These are phyloP conservation scores for Xylariaceae sp. DNA, from an alignment of 2,329 filamentous ascomycete species.

Conservation along the genomic window DNA sequence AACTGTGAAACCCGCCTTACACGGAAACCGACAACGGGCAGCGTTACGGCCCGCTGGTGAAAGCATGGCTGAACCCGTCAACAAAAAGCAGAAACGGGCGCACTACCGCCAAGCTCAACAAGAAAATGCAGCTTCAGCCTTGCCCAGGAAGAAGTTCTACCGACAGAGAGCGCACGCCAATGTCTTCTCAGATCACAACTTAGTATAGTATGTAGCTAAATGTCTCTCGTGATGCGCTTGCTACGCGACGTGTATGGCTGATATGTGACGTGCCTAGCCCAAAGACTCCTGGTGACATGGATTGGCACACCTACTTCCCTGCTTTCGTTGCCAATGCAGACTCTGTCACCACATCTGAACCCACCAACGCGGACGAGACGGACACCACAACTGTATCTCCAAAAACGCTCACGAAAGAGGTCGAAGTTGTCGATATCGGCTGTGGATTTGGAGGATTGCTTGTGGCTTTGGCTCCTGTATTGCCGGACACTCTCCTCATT, in stretches of 20 bases:
- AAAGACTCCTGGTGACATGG: constrained; percentile 72
- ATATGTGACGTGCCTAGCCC: constrained; percentile 52
- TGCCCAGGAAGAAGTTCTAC: constrained; percentile 95
- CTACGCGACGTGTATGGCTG: constrained; percentile 4
- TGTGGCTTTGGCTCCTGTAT: constrained; percentile 72
- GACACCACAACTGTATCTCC: constrained; percentile 14
- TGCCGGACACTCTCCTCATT: constrained; percentile 78
- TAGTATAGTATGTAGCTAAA: constrained; percentile 65
- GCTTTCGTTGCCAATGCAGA: constrained; percentile 51
- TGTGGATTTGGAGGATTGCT: constrained; percentile 93
- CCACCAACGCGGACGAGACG: constrained; percentile 12
- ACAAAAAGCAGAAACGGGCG: constrained; percentile 61
- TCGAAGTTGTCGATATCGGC: constrained; percentile 94
- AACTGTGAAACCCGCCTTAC: neutral
- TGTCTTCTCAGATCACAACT: constrained; percentile 88
- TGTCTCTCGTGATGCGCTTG: constrained; percentile 7
- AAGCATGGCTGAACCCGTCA: constrained; percentile 40
- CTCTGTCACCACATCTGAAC: constrained; percentile 26
- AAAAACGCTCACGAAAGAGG: constrained; percentile 54
- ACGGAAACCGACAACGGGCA: neutral
- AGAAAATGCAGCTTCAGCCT: constrained; percentile 49
- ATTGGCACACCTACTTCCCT: constrained; percentile 84
- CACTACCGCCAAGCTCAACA: constrained; percentile 55
- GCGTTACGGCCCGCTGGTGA: neutral
- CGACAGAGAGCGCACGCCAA: constrained; percentile 95